Conservation (phyloP, 2,329 filamentous ascomycete genomes). For the Chaetomiaceae sp. region DNA sequence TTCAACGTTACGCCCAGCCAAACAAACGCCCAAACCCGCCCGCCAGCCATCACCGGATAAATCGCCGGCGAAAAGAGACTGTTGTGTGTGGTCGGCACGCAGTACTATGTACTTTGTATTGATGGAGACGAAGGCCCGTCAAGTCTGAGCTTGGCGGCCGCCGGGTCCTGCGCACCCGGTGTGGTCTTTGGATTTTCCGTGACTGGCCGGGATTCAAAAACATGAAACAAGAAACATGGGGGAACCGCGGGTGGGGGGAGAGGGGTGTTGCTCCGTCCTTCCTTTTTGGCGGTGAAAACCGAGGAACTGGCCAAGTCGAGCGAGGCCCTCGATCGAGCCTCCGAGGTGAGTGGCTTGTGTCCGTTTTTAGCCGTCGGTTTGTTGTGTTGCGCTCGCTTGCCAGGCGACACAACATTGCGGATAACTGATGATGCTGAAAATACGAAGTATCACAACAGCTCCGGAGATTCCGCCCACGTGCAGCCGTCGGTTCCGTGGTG, state of each 20-base stretch:
- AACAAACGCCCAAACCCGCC: background rate
- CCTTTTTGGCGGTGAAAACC: background rate
- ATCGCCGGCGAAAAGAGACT: too few relatives aligned
- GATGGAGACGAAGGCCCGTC: background rate
- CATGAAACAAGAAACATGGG: constrained; percentile 25
- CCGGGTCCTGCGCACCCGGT: too few relatives aligned
- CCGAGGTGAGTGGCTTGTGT: too few relatives aligned
- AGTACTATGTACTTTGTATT: background rate
- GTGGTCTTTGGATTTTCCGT: too few relatives aligned
- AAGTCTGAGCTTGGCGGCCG: too few relatives aligned
- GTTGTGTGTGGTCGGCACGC: too few relatives aligned
- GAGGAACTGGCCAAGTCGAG: background rate
- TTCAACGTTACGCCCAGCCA: background rate
- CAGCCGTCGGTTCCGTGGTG: too few relatives aligned
- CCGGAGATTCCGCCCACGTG: constrained; percentile 1
- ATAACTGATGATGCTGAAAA: background rate
- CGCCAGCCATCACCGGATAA: background rate
- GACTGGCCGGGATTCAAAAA: constrained; percentile 4
- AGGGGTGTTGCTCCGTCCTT: background rate
- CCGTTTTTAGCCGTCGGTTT: too few relatives aligned
- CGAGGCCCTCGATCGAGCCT: too few relatives aligned
- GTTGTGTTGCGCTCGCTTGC: too few relatives aligned
- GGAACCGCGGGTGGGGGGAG: constrained; percentile 1
- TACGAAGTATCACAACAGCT: constrained; percentile 2
- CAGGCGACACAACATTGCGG: too few relatives aligned